Evolutionary conservation across 768 basidiomycete species (phyloP), one percentile per base, ranked within the genome.

Genomic region (Boletus coccyginus): DNA sequence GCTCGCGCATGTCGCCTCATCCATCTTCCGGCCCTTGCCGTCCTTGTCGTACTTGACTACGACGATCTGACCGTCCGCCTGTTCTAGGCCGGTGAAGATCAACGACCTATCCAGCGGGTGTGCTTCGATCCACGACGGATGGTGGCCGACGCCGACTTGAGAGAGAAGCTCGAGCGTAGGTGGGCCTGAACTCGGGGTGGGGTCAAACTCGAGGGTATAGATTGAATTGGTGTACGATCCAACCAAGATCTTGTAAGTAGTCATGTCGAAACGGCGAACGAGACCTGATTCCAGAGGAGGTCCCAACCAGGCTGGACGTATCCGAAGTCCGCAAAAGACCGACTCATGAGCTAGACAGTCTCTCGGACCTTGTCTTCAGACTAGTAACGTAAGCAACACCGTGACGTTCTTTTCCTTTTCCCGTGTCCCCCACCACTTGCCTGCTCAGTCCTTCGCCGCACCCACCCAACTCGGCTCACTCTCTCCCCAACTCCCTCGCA

Each of bases 81-180:
- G 81, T 62, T 92, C 87, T 19, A 92, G 75, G 0, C 79, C 85
- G 12, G 89, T 74, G 63, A 86, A 86, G 33, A 90, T 74, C 29
- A 92, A 62, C 4, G 82, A 80, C 43, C 72, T 75, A 57, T 87
- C 80, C 0, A 66, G 69, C 0, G 85, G 84, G 64, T 87, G 81
- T 8, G 75, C 72, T 12, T 85, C 80, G 58, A 94, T 77, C 92
- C 92, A 94, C 7, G 90, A 90, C 1, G 91, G 88, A 62, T 83
- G 82, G 60, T 78, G 70, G 29, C 88, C 87, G 36, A 84, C 81
- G 10, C 69, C 65, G 49, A 82, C 63, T 16, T 76, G 59, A 5
- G 82, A 78, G 13, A 73, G 62, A 33, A 81, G 66, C 12, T 73
- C 73, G 53, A 92, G 71, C 24, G 76, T 87, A 70, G 27, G 85